Percentiles rank a stretch among this genome's conserved stretches.
phyloP scores from a whole-genome alignment of 1,284 basidiomycete species.

The Ustilago trichophora region DNA sequence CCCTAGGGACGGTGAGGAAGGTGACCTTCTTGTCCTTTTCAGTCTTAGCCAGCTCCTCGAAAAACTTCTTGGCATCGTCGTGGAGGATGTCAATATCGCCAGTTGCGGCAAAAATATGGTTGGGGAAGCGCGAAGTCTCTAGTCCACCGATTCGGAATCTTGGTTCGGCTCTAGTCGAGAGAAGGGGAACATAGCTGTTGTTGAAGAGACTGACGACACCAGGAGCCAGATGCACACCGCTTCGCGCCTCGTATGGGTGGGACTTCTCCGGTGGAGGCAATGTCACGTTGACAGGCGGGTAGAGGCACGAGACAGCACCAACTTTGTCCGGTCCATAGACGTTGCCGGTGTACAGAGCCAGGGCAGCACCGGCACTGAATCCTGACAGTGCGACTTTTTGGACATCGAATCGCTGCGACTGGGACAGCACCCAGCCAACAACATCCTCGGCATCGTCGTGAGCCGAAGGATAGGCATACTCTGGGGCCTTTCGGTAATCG shows the following conservation, averaged over 20 bases:
- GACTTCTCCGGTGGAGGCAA: background rate
- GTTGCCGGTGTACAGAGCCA: conserved; percentile 43
- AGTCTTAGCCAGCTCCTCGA: conserved; percentile 30
- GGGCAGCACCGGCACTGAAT: conserved; percentile 57
- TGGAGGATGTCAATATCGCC: conserved; percentile 53
- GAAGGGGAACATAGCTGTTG: conserved; percentile 41
- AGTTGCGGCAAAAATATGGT: conserved; percentile 39
- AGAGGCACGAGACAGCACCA: conserved; percentile 39
- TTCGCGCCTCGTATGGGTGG: conserved; percentile 11
- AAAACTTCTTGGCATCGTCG: conserved; percentile 33
- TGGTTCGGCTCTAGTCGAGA: conserved; percentile 17
- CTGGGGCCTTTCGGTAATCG: conserved; percentile 62
- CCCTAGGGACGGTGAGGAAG: conserved; percentile 38
- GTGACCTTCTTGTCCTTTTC: conserved; percentile 30
- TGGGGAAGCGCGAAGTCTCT: conserved; percentile 39
- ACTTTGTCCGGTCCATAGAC: conserved; percentile 36
- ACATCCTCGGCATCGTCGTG: conserved; percentile 51
- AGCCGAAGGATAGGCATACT: conserved; percentile 49
- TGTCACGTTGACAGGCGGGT: conserved; percentile 37
- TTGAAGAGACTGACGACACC: conserved; percentile 43
- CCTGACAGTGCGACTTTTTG: conserved; percentile 45
- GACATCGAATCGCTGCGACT: conserved; percentile 35
- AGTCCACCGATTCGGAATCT: conserved; percentile 30
- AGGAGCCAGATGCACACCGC: conserved; percentile 33
- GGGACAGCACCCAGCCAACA: conserved; percentile 41